Evolutionary conservation across 805 yeast species (phyloP).

Genomic region (Candida qinlingensis): DNA sequence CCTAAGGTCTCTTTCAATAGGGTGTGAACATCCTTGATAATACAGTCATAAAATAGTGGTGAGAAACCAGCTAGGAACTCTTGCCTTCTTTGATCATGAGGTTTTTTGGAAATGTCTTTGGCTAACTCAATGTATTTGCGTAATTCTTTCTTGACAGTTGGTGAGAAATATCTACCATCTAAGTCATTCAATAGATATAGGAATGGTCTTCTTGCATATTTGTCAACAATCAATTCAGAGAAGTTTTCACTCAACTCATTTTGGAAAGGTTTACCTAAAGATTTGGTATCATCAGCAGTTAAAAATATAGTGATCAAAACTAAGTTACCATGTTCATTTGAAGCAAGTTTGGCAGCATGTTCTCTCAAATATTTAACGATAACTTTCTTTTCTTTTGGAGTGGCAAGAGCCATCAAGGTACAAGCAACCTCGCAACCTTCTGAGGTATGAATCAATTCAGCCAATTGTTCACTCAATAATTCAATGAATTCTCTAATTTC

Average conservation of each 20-base stretch:
- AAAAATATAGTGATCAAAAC: slow-evolving; percentile 75
- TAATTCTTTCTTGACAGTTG: slow-evolving; percentile 57
- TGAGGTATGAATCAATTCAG: slow-evolving; percentile 91
- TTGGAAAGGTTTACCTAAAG: slow-evolving; percentile 67
- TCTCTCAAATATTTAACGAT: slow-evolving; percentile 68
- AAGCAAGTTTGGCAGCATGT: slow-evolving; percentile 70
- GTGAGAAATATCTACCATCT: slow-evolving; percentile 78
- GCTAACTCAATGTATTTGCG: slow-evolving; percentile 56
- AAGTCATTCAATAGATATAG: slow-evolving; percentile 74
- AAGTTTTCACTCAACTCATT: slow-evolving; percentile 50
- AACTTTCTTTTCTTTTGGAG: slow-evolving; percentile 85
- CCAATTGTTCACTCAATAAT: slow-evolving; percentile 77
- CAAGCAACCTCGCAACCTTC: slow-evolving; percentile 94
- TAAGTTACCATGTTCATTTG: slow-evolving; percentile 80
- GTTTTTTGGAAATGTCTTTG: slow-evolving; percentile 76
- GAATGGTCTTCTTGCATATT: slow-evolving; percentile 85
- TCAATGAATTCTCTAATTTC: slow-evolving; percentile 82
- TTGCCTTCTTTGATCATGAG: slow-evolving; percentile 63
- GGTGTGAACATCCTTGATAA: slow-evolving; percentile 44
- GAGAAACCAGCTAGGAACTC: slow-evolving; percentile 64
- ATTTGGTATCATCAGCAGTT: slow-evolving; percentile 91
- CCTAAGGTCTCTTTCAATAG: slow-evolving; percentile 70
- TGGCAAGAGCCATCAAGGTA: slow-evolving; percentile 71
- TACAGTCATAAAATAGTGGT: slow-evolving; percentile 55
- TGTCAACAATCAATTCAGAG: slow-evolving; percentile 55